Percentiles rank a stretch among this genome's conserved stretches.
phyloP scores from a whole-genome alignment of 495 filamentous ascomycete genomes.

The Penicillium argentinense region DNA sequence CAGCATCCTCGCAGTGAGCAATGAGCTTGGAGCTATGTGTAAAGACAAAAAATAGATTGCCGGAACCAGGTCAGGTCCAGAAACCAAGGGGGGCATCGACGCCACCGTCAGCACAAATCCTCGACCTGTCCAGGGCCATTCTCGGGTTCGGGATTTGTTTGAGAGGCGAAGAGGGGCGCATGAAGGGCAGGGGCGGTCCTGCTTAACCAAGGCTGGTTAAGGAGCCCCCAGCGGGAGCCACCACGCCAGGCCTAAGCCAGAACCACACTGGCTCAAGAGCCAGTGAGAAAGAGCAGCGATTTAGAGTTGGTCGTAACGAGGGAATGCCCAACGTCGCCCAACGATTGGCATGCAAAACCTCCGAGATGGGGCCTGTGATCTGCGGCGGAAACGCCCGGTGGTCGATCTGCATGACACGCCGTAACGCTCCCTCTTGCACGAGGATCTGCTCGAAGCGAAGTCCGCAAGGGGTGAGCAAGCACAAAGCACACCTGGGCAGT shows the following conservation, averaged over 20 bases:
- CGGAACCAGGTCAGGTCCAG: not conserved
- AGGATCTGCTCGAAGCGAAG: constrained; percentile 11
- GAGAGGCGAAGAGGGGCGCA: not conserved
- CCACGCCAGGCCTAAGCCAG: not conserved
- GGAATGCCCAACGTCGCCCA: constrained; percentile 28
- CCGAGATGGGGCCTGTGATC: constrained; percentile 36
- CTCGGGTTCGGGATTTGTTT: not conserved
- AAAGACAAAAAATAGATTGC: not conserved
- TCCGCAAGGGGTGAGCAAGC: constrained; percentile 2
- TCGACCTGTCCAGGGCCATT: not conserved
- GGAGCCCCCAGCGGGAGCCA: no score
- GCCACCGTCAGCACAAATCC: not conserved
- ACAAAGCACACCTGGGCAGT: not conserved
- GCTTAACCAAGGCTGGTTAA: no score
- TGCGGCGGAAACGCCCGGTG: constrained; percentile 41
- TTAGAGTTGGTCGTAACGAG: constrained; percentile 30
- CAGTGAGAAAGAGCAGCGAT: constrained; percentile 4
- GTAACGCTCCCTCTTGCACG: constrained; percentile 2
- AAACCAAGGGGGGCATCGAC: no score
- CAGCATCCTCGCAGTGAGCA: no score
- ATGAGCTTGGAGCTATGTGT: not conserved
- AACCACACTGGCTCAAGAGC: no score
- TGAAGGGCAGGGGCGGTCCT: no score
- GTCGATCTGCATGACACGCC: constrained; percentile 28
- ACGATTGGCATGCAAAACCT: constrained; percentile 38